Evolutionary conservation across 257 asterid genomes (phyloP).

Genomic region (Primulina tabacum): DNA sequence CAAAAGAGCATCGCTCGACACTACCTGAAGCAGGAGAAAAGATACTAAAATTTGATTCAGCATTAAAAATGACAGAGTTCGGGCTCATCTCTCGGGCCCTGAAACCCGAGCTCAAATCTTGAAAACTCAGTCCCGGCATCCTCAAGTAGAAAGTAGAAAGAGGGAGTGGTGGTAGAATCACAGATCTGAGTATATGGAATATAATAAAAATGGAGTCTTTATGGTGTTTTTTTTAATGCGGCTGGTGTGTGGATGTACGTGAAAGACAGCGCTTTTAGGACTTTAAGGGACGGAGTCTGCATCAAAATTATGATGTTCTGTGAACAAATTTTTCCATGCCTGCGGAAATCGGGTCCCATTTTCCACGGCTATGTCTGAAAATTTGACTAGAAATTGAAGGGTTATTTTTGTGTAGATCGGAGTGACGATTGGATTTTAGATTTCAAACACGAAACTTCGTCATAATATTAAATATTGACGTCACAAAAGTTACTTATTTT

Average conservation of each 20-base stretch:
- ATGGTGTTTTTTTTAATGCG: not conserved
- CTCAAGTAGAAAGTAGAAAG: not conserved
- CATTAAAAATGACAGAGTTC: constrained; percentile 73
- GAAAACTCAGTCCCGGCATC: constrained; percentile 54
- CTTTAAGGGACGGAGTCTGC: not conserved
- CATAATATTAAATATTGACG: too few species aligned
- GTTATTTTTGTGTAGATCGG: not conserved
- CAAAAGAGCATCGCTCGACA: constrained; percentile 85
- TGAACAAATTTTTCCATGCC: not conserved
- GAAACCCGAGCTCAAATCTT: constrained; percentile 49
- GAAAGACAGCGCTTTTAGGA: not conserved
- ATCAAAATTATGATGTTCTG: not conserved
- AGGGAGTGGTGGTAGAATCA: not conserved
- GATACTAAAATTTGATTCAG: constrained; percentile 69
- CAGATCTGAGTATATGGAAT: not conserved
- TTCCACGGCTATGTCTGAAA: not conserved
- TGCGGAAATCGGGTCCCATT: not conserved
- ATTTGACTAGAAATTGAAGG: not conserved
- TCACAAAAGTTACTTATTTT: too few species aligned
- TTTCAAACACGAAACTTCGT: too few species aligned
- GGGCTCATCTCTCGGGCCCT: constrained; percentile 76
- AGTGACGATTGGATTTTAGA: too few species aligned
- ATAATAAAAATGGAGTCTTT: not conserved
- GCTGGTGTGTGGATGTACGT: not conserved
- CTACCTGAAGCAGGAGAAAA: constrained; percentile 88